Evolutionary conservation across 75 land plant genomes (phyloP), one percentile per base, ranked within the genome.

Genomic region (Cryptomeria japonica): DNA sequence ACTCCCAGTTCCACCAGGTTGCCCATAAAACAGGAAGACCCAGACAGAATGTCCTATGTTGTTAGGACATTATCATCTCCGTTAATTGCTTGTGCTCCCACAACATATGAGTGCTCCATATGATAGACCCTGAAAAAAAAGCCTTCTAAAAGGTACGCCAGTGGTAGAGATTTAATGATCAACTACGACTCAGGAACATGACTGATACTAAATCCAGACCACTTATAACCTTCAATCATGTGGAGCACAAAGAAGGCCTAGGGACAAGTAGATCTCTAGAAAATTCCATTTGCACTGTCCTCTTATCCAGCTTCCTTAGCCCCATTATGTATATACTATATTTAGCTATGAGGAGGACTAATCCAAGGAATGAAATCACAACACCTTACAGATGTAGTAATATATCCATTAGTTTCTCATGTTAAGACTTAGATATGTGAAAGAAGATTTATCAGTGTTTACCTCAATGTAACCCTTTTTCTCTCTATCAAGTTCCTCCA

Each of bases 381-480:
- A 41, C 42, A 41, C 42, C 42, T 41, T 41, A 41, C 42, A 41
- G 42, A 41, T 41, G 42, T 39, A 42, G 84, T 9, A 39, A 82
- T 28, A 28, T n/a, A 9, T 19, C 19, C 22, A 31, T 25, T 18
- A 8, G 28, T n/a, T 68, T 68, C 73, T 68, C 32, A n/a, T 28
- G 73, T 28, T 1, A 9, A 68, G 31, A 68, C 73, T 68, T 68
- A n/a, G 73, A 68, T 68, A 68, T 28, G 73, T 68, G 12, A 15
- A 37, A 34, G 5, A 36, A 37, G 12, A 37, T 36, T 36, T 36
- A 36, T 37, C 2, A 13, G 9, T 77, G 0, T 37, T 77, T 77
- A 89, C 94, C 94, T 90, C 88, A 82, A 93, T 84, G 86, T 90
- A 88, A 41, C 91, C 93, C 31, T 76, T 76, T 11, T 86, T 87